Evolutionary conservation across 1,284 basidiomycete genomes (phyloP).

Genomic region (Neolentinus lepideus): DNA sequence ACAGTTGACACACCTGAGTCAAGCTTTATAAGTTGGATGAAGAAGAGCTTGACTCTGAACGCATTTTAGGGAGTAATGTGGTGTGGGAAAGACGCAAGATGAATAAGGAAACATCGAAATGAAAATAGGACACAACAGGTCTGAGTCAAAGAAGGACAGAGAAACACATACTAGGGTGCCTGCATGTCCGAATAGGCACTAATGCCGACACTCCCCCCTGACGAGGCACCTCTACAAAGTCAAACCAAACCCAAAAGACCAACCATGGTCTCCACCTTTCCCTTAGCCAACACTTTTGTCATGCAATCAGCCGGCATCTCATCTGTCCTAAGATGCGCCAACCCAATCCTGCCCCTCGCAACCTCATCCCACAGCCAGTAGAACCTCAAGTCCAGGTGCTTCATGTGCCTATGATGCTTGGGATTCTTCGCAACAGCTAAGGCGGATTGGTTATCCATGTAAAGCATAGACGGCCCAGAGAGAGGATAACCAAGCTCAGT

Average conservation of each 20-base stretch:
- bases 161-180: not conserved
- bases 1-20: no score
- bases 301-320: slow-evolving; percentile 22
- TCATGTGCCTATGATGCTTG: slow-evolving; percentile 20
- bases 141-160: not conserved
- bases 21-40: no score
- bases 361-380: slow-evolving; percentile 29
- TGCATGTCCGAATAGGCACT: not conserved
- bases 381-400: slow-evolving; percentile 29
- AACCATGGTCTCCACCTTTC: not conserved
- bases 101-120: no score
- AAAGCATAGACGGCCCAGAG: slow-evolving; percentile 13
- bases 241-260: not conserved
- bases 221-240: not conserved
- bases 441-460: slow-evolving; percentile 24
- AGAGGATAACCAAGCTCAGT: slow-evolving; percentile 18
- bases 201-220: slow-evolving; percentile 1
- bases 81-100: no score
- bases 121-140: no score
- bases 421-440: slow-evolving; percentile 24
- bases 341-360: slow-evolving; percentile 10
- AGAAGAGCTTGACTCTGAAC: no score
- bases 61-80: no score
- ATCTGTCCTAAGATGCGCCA: slow-evolving; percentile 12
- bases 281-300: slow-evolving; percentile 17